phyloP scores from a whole-genome alignment of 108 stramenopile genomes.

The Pseudonitzschia multiseries region DNA sequence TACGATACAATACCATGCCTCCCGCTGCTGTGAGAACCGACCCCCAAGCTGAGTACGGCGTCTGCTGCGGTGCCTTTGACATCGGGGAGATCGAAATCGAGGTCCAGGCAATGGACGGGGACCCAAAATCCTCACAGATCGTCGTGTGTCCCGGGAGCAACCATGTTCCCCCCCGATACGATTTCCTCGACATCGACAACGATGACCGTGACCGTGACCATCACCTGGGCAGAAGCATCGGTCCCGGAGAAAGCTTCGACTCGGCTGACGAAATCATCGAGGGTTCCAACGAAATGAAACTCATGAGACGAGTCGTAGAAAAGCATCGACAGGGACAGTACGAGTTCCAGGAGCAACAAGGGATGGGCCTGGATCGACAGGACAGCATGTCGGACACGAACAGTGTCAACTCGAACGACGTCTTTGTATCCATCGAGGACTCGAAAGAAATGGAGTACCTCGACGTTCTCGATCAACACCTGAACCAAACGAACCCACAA shows the following conservation, averaged over 20 bases:
- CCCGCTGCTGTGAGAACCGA: not conserved
- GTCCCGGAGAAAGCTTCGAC: slow-evolving; percentile 31
- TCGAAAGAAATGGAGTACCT: slow-evolving; percentile 33
- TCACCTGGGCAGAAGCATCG: slow-evolving; percentile 9
- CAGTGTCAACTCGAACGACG: slow-evolving; percentile 16
- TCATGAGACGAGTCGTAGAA: slow-evolving; percentile 26
- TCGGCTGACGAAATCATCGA: slow-evolving; percentile 38
- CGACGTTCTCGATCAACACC: slow-evolving; percentile 30
- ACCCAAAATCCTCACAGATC: not conserved
- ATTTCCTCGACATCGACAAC: not conserved
- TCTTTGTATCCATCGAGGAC: slow-evolving; percentile 11
- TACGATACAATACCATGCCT: not conserved
- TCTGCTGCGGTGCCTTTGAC: slow-evolving; percentile 13
- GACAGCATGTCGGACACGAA: slow-evolving; percentile 26
- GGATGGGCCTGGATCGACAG: not conserved
- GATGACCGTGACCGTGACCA: not conserved
- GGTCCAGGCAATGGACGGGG: slow-evolving; percentile 11
- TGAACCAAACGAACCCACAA: slow-evolving; percentile 29
- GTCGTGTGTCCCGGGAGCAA: not conserved
- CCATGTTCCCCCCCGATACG: not conserved
- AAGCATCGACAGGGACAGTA: slow-evolving; percentile 13
- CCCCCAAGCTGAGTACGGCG: not conserved
- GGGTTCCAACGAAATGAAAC: slow-evolving; percentile 37
- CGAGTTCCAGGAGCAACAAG: not conserved
- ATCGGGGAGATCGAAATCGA: slow-evolving; percentile 22